These are phyloP conservation scores for Rugonectria rugulosa DNA, from an alignment of 2,329 filamentous ascomycete species.

Conservation along the genomic window DNA sequence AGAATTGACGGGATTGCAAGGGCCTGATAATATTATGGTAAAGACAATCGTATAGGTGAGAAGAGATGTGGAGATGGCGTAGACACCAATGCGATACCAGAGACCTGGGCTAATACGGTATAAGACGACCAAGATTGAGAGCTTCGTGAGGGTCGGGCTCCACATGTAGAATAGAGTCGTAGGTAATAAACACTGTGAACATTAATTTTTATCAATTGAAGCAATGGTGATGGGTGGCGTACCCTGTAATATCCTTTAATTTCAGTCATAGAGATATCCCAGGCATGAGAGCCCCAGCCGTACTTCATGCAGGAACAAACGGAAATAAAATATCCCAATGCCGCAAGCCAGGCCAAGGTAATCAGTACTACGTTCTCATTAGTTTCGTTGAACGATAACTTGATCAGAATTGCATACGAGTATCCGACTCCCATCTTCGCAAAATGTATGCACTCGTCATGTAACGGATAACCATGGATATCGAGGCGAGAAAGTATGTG, in stretches of 20 bases:
- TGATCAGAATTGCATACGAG: neutral
- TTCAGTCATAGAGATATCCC: constrained; percentile 19
- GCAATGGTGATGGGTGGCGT: neutral
- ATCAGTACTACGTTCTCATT: constrained; percentile 6
- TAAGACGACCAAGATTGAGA: constrained; percentile 15
- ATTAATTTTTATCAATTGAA: neutral
- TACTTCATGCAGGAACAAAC: constrained; percentile 18
- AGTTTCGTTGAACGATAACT: neutral
- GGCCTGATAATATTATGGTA: constrained; percentile 3
- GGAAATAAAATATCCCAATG: constrained; percentile 20
- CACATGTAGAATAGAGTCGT: constrained; percentile 20
- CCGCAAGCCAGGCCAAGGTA: constrained; percentile 12
- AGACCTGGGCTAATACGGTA: constrained; percentile 7
- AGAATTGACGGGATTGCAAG: constrained; percentile 12
- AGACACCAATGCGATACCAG: constrained; percentile 8
- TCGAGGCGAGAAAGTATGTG: constrained; percentile 13
- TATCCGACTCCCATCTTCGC: constrained; percentile 7
- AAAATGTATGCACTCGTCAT: constrained; percentile 5
- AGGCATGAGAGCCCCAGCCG: constrained; percentile 18
- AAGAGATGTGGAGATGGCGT: neutral
- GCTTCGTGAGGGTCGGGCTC: constrained; percentile 18
- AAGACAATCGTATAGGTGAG: constrained; percentile 14
- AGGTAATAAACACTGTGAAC: constrained; percentile 5
- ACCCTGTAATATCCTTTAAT: constrained; percentile 14
- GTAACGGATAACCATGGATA: constrained; percentile 15